Base-by-base conservation (phyloP, 2,329 filamentous ascomycete species). In the Xylaria digitata region DNA sequence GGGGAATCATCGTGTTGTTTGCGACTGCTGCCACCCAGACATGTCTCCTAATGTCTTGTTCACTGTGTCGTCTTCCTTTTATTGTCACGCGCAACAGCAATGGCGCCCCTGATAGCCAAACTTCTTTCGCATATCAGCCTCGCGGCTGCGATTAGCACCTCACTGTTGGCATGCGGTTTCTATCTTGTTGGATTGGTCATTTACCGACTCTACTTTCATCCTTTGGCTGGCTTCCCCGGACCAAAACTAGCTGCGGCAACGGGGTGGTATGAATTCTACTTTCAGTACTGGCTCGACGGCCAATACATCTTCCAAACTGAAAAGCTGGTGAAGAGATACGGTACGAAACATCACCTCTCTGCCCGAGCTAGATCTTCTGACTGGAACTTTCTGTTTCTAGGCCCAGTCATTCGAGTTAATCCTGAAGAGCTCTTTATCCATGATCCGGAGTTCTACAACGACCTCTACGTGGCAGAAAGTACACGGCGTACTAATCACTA, bases 291-390 rank as follows among this genome's bases (percentile, higher is more conserved):
- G 61, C 61, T 64, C 23, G 23, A 70, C 4, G 72, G 72, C 37
- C 64, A 61, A 53, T 78, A 78, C 49, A 73, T 75, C 9, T 75
- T 71, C 53, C 69, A 75, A 46, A 77, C 77, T 32, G 68, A 75
- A 43, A 68, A 71, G 15, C 78, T 79, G 74, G 76, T 79, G 66
- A 57, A 77, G 53, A 70, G 73, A 70, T 79, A 81, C 54, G 79
- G 79, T 74, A 63, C 23, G 49, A 17, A 56, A 9, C 26, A 21
- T 19, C 19, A 34, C 6, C 21, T 40, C 26, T 11, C 21, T 19
- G 3, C 26, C 1, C 1, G 13, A 43, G 32, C 17, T n/a, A 6
- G 13, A 46, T 40, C 13, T 40, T 52, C 37, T 50, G 37, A 45
- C 40, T 37, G 19, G 23, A 11, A 3, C 34, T 46, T 40, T 46